Base-by-base conservation (phyloP, 106 monocot genomes). In the Hemerocallis citrina region DNA sequence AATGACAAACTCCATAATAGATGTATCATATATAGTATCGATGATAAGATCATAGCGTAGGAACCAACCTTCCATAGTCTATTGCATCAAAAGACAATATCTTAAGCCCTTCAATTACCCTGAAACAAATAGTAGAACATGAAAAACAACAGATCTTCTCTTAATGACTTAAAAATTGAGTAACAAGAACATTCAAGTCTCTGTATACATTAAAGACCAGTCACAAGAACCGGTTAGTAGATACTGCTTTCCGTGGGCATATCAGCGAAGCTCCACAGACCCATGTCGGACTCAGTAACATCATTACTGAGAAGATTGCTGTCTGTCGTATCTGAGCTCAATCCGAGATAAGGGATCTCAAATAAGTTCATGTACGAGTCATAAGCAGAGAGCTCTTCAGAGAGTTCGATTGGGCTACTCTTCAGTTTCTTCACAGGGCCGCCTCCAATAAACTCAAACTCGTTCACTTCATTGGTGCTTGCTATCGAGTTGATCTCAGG, bases 211-310 rank as follows among this genome's bases (percentile, higher is more conserved):
- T 57, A 47, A 44, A 17, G 28, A 19, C 31, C 30, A 25, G 13
- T 14, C 55, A 11, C 7, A 5, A 19, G 20, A 23, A 7, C 16
- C 24, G 8, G 12, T 68, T 34, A 68, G 34, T 30, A 68, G 23
- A 46, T 16, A 12, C 42, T 46, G 23, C 37, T 51, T 11, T 43
- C 34, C 62, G 72, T 59, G 10, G 71, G 81, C 35, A 82, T 52
- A 43, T 85, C 90, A 24, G 76, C 85, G 17, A 90, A 90, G 85
- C 79, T 77, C 90, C 90, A 90, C 5, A 90, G 71, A 14, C 74
- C 55, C 19, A 79, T 41, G 6, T 72, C 69, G 38, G 70, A 78
- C 57, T 81, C 69, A 24, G 36, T 54, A 9, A 69, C 20, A 13
- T 72, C 83, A 54, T 63, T 54, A 50, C 61, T 62, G 38, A 75